These are phyloP conservation scores for Arachnomyces sp. DNA, from an alignment of 2,329 filamentous ascomycete species.

Conservation along the genomic window DNA sequence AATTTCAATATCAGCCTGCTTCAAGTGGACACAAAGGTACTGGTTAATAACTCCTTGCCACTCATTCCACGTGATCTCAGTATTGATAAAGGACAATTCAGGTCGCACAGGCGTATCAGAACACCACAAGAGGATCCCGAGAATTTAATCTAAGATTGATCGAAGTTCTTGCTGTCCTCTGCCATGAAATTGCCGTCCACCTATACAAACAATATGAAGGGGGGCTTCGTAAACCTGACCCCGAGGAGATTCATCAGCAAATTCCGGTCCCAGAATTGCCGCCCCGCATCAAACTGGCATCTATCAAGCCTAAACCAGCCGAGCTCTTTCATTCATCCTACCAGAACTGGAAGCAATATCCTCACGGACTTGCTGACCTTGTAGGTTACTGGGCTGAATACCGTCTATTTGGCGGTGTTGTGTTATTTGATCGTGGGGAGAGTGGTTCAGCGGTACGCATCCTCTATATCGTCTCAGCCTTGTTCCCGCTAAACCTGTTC, in stretches of 20 bases:
- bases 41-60: too few relatives aligned
- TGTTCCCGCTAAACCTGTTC: background rate
- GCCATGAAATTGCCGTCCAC: constrained; percentile 15
- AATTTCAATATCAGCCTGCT: background rate
- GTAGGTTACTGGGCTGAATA: constrained; percentile 21
- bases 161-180: constrained; percentile 13
- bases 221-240: constrained; percentile 1
- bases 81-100: background rate
- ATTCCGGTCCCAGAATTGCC: background rate
- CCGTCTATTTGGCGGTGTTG: constrained; percentile 18
- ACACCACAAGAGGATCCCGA: constrained; percentile 7
- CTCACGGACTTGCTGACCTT: constrained; percentile 18
- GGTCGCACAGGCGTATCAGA: constrained; percentile 8
- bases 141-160: constrained; percentile 13
- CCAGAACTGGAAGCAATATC: constrained; percentile 13
- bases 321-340: constrained; percentile 4
- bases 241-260: background rate
- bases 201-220: constrained; percentile 12
- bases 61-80: too few relatives aligned
- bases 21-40: background rate
- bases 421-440: constrained; percentile 17
- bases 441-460: constrained; percentile 3
- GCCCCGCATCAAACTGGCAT: background rate
- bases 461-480: background rate
- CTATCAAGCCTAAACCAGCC: constrained; percentile 1